phyloP scores from a whole-genome alignment of 129 eudicot species.

The Flaveria bidentis region DNA sequence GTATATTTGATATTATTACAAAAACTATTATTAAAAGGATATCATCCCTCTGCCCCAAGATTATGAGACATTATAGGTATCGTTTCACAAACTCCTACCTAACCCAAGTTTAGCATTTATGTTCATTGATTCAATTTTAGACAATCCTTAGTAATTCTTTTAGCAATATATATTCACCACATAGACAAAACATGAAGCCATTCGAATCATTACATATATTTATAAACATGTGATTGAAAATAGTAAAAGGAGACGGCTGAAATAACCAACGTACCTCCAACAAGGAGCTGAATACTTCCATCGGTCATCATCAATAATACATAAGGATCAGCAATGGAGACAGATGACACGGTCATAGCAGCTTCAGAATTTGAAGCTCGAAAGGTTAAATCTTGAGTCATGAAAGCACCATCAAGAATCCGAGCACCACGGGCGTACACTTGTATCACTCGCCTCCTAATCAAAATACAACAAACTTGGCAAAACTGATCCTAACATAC shows the following conservation, averaged over 20 bases:
- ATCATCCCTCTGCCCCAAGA: not conserved
- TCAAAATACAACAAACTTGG: conserved; percentile 25
- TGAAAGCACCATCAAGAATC: conserved; percentile 89
- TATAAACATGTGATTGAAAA: not conserved
- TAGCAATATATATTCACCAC: not conserved
- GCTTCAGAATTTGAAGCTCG: conserved; percentile 58
- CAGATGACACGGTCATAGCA: conserved; percentile 70
- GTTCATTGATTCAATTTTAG: not conserved
- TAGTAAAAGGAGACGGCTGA: not conserved
- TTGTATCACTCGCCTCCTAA: conserved; percentile 92
- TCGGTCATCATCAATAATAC: conserved; percentile 85
- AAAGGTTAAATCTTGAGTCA: conserved; percentile 87
- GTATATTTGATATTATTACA: not conserved
- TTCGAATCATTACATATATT: not conserved
- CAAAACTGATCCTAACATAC: not conserved
- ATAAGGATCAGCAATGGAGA: conserved; percentile 95
- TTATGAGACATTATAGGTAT: not conserved
- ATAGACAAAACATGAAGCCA: conserved; percentile 20
- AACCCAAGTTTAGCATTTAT: not conserved
- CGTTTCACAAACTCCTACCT: not conserved
- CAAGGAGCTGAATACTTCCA: conserved; percentile 94
- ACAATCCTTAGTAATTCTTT: conserved; percentile 1
- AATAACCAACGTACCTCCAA: conserved; percentile 71
- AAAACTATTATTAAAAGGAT: not conserved
- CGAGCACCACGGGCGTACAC: conserved; percentile 90